Percentiles rank a stretch among this genome's conserved stretches.
phyloP scores from a whole-genome alignment of 495 filamentous ascomycete species.

The Hyaloscypha finlandica region DNA sequence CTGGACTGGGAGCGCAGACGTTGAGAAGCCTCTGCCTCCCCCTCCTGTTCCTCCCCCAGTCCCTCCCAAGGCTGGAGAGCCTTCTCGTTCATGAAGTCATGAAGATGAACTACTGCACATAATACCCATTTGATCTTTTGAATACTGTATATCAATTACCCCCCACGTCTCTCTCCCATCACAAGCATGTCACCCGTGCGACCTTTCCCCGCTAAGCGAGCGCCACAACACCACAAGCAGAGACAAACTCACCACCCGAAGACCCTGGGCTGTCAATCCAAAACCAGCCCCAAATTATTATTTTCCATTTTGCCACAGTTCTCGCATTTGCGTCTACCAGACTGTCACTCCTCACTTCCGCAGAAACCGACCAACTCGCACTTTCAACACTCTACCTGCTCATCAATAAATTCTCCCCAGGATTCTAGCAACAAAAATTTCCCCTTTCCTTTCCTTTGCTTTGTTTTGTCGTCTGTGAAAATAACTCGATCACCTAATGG shows the following conservation, averaged over 20 bases:
- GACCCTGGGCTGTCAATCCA: not conserved
- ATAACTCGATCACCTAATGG: too few relatives aligned
- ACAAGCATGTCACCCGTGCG: not conserved
- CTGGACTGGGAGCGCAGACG: not conserved
- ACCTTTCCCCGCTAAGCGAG: not conserved
- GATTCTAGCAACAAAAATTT: too few relatives aligned
- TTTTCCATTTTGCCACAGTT: not conserved
- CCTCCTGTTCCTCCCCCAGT: not conserved
- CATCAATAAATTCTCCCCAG: too few relatives aligned
- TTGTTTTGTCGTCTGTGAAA: too few relatives aligned
- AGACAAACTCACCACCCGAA: not conserved
- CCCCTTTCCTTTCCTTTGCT: too few relatives aligned
- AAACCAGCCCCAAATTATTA: not conserved
- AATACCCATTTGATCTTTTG: constrained; percentile 1
- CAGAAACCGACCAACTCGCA: too few relatives aligned
- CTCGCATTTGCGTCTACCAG: too few relatives aligned
- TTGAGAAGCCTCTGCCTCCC: not conserved
- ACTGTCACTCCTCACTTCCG: too few relatives aligned
- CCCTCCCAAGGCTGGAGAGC: not conserved
- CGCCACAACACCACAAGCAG: not conserved
- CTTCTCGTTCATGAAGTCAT: not conserved
- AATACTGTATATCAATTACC: not conserved
- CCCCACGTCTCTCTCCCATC: not conserved
- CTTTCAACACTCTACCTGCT: too few relatives aligned
- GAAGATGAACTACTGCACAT: not conserved